These are phyloP conservation scores for Teunomyces stri DNA, from an alignment of 805 yeast genomes.

Conservation along the genomic window DNA sequence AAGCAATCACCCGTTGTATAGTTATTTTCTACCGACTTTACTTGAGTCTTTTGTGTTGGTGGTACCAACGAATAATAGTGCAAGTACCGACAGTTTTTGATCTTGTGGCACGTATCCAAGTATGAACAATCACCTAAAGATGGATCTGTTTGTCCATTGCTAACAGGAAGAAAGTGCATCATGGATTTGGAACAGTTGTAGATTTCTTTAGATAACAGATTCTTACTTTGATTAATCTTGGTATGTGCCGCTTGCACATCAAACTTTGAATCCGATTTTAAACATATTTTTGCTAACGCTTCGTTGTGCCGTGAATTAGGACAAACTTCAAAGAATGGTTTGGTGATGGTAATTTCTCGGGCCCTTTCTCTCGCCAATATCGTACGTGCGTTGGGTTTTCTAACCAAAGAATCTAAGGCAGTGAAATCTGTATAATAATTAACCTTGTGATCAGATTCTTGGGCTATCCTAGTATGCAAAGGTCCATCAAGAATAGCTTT, in stretches of 20 bases:
- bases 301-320: conserved; percentile 36
- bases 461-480: neutral
- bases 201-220: conserved; percentile 16
- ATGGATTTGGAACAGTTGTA: conserved; percentile 23
- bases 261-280: conserved; percentile 1
- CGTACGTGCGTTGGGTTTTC: conserved; percentile 39
- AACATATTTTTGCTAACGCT: conserved; percentile 20
- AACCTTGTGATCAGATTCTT: neutral
- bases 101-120: conserved; percentile 88
- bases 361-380: conserved; percentile 40
- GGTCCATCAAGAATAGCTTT: neutral
- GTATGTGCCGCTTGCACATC: neutral
- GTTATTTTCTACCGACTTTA: conserved; percentile 20
- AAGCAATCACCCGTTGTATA: conserved; percentile 50
- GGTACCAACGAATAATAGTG: conserved; percentile 66
- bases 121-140: conserved; percentile 88
- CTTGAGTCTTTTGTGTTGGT: neutral
- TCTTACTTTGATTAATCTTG: conserved; percentile 5
- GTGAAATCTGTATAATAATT: conserved; percentile 3
- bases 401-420: conserved; percentile 4
- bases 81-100: conserved; percentile 73
- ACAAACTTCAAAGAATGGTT: conserved; percentile 53
- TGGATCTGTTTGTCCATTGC: conserved; percentile 58
- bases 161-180: conserved; percentile 29
- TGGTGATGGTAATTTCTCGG: conserved; percentile 31